A percentile compares a stretch with the other conserved stretches of the same genome.
Conservation (phyloP, 2,329 filamentous ascomycete species). For the Colletotrichum truncatum region DNA sequence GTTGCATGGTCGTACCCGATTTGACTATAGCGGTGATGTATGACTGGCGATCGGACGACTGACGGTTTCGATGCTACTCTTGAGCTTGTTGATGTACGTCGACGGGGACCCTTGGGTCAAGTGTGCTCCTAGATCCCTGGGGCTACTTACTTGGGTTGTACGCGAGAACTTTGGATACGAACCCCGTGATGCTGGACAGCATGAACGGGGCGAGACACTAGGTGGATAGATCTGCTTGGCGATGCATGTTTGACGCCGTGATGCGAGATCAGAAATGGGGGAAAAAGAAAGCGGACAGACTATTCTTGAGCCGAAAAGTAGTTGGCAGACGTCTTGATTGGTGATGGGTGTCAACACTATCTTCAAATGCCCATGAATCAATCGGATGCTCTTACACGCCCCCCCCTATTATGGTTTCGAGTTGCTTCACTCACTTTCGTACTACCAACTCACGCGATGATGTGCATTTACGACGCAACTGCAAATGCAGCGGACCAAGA, state of each 20-base stretch:
- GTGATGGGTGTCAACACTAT: background rate
- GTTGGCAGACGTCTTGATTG: conserved; percentile 1
- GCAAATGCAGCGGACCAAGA: background rate
- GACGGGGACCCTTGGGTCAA: no score
- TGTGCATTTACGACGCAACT: no score
- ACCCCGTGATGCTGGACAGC: conserved; percentile 6
- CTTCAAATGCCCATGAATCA: no score
- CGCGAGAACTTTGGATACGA: background rate
- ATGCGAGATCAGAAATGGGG: conserved; percentile 7
- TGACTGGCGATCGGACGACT: conserved; percentile 12
- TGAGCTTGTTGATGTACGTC: background rate
- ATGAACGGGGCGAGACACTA: conserved; percentile 2
- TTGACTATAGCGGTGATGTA: background rate
- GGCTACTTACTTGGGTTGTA: background rate
- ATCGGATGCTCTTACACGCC: no score
- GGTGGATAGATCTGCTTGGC: background rate
- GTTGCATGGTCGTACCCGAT: background rate
- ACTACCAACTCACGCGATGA: no score
- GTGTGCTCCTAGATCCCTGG: background rate
- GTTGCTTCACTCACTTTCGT: no score
- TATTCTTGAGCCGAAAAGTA: background rate
- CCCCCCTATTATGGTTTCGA: no score
- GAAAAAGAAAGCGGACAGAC: conserved; percentile 10
- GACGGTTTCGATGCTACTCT: conserved; percentile 6
- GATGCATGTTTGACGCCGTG: background rate